Conservation (phyloP, 2,329 filamentous ascomycete species). For the Leptographium wingfieldii region DNA sequence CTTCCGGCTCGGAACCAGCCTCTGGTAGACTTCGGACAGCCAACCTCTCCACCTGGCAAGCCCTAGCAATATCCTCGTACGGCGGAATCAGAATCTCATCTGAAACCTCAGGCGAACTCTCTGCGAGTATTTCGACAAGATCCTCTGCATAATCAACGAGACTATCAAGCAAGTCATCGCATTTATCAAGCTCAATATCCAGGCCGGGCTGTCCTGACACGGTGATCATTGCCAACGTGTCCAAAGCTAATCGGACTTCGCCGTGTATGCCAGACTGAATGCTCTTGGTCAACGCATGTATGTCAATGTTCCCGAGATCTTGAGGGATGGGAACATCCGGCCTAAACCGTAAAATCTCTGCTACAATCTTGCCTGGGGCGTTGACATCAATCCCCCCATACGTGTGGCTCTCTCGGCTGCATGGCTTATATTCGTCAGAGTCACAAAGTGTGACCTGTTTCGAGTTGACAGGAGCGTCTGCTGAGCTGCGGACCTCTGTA, state of each 20-base stretch:
- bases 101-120: constrained; percentile 73
- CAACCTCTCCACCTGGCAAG: constrained; percentile 63
- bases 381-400: constrained; percentile 64
- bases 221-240: constrained; percentile 60
- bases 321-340: constrained; percentile 62
- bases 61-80: constrained; percentile 78
- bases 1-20: constrained; percentile 66
- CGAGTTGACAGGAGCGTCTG: constrained; percentile 16
- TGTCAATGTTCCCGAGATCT: constrained; percentile 80
- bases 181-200: constrained; percentile 54
- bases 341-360: constrained; percentile 53
- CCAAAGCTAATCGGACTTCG: constrained; percentile 81
- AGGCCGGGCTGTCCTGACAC: constrained; percentile 52
- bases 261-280: constrained; percentile 80
- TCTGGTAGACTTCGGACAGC: constrained; percentile 58
- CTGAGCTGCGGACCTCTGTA: constrained; percentile 18
- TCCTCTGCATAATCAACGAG: constrained; percentile 85
- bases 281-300: constrained; percentile 78
- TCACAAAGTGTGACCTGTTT: constrained; percentile 27
- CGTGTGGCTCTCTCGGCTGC: constrained; percentile 39
- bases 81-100: constrained; percentile 72
- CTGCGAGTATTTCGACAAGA: constrained; percentile 71
- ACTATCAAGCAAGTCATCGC: constrained; percentile 80
- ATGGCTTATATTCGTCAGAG: constrained; percentile 42
- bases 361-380: constrained; percentile 50